Conservation (phyloP, 257 asterid genomes). For the Nicotiana benthamiana region DNA sequence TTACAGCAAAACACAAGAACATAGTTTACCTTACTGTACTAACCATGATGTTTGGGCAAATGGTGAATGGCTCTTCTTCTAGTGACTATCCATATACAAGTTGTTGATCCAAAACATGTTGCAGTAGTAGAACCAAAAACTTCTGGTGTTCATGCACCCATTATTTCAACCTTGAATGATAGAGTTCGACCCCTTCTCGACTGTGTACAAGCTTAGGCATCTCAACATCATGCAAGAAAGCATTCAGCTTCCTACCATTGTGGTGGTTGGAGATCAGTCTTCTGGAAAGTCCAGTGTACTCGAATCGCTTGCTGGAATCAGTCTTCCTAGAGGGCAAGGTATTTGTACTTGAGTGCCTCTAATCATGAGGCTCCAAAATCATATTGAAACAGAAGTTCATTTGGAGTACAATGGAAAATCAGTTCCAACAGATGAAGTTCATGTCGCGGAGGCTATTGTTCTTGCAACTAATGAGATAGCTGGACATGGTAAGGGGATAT, state of each 20-base stretch:
- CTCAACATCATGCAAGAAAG: not conserved
- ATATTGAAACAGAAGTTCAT: not conserved
- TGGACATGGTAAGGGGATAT: no score
- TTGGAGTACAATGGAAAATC: not conserved
- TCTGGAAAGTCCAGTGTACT: slow-evolving; percentile 46
- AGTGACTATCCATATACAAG: not conserved
- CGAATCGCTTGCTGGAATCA: slow-evolving; percentile 21
- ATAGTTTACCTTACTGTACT: not conserved
- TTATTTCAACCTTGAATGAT: slow-evolving; percentile 24
- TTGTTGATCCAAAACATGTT: not conserved
- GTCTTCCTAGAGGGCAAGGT: not conserved
- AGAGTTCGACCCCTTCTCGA: slow-evolving; percentile 30
- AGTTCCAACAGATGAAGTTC: not conserved
- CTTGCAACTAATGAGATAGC: no score
- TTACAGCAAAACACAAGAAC: not conserved
- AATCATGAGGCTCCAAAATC: not conserved
- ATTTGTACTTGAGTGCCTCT: not conserved
- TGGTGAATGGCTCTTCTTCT: not conserved
- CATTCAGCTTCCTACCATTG: slow-evolving; percentile 21
- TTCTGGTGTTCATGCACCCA: slow-evolving; percentile 13
- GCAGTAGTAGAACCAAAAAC: not conserved
- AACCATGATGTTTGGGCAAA: not conserved
- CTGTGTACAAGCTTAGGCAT: slow-evolving; percentile 13
- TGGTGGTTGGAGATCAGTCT: slow-evolving; percentile 40
- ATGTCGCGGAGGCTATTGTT: not conserved